phyloP scores from a whole-genome alignment of 306 rosid genomes.

The Quillaja saponaria region DNA sequence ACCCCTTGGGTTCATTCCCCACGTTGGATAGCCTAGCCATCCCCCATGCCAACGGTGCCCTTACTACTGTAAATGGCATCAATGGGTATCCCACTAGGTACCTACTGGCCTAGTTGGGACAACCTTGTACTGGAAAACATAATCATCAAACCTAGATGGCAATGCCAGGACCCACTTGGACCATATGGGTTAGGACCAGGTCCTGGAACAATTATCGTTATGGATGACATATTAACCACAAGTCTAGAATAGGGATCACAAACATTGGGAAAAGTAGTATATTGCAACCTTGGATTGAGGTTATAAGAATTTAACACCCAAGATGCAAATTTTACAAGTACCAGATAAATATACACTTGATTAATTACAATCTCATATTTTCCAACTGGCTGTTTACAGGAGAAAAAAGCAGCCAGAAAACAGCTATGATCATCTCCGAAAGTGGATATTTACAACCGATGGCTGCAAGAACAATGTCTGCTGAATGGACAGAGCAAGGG shows the following conservation, averaged over 20 bases:
- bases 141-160: slow-evolving; percentile 38
- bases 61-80: slow-evolving; percentile 52
- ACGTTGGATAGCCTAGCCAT: slow-evolving; percentile 45
- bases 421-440: slow-evolving; percentile 56
- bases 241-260: slow-evolving; percentile 51
- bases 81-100: slow-evolving; percentile 61
- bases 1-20: slow-evolving; percentile 45
- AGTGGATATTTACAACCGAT: slow-evolving; percentile 86
- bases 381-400: no score
- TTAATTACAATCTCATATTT: no score
- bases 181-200: slow-evolving; percentile 50
- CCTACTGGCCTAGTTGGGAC: slow-evolving; percentile 60
- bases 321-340: slow-evolving; percentile 43
- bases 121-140: slow-evolving; percentile 33
- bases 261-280: slow-evolving; percentile 39
- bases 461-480: slow-evolving; percentile 73
- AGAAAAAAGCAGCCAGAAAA: no score
- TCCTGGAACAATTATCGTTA: slow-evolving; percentile 51
- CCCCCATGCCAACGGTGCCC: slow-evolving; percentile 56
- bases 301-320: no score
- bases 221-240: slow-evolving; percentile 47
- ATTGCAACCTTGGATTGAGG: no score
- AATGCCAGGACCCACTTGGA: no score
- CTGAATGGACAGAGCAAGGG: slow-evolving; percentile 85
- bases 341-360: no score